phyloP scores from a whole-genome alignment of 2,329 filamentous ascomycete genomes.

The Nothopassalora personata region DNA sequence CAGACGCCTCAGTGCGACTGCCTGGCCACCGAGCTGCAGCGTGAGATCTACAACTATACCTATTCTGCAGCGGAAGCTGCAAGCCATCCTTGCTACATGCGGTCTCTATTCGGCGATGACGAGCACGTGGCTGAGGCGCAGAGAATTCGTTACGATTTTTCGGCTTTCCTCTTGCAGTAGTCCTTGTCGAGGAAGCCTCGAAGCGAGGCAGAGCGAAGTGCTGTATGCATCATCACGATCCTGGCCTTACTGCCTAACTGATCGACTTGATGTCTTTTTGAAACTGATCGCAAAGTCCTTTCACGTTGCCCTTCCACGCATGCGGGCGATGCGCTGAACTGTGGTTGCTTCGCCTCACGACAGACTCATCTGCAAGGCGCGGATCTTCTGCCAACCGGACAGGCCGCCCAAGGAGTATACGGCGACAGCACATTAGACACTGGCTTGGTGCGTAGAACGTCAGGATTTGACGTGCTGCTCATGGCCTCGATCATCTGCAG shows the following conservation, averaged over 20 bases:
- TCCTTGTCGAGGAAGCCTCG: background rate
- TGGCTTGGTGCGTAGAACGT: background rate
- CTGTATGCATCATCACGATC: background rate
- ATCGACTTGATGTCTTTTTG: background rate
- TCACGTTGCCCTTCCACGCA: background rate
- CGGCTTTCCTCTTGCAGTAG: background rate
- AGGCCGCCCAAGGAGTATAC: background rate
- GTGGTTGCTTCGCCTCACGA: background rate
- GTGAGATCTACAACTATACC: background rate
- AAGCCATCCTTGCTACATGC: background rate
- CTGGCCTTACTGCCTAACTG: background rate
- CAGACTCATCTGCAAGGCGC: background rate
- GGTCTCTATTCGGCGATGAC: slow-evolving; percentile 6
- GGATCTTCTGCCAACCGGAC: background rate
- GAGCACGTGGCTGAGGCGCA: slow-evolving; percentile 6
- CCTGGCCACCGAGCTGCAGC: background rate
- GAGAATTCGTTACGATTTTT: background rate
- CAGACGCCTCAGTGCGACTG: background rate
- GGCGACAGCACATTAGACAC: slow-evolving; percentile 2
- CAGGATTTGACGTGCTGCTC: background rate
- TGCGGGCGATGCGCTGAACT: background rate
- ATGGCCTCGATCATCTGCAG: background rate
- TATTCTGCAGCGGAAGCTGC: background rate
- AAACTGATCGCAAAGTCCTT: background rate
- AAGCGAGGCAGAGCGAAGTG: background rate